Conservation (phyloP, 495 filamentous ascomycete species). For the Lasiosphaeria hispida region DNA sequence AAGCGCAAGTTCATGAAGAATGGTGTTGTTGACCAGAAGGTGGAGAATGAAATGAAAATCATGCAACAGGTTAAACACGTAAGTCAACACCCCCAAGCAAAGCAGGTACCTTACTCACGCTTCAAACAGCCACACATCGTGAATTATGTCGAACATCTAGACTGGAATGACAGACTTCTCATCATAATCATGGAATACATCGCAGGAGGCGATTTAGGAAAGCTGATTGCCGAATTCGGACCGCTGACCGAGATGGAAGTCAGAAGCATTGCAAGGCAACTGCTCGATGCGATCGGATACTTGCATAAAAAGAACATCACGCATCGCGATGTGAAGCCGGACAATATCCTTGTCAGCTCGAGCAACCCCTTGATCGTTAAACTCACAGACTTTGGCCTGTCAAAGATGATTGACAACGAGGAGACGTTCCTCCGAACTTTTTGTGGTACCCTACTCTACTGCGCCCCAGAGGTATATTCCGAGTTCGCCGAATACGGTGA, state of each 20-base stretch:
- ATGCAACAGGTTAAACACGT: slow-evolving; percentile 83
- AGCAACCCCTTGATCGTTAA: slow-evolving; percentile 76
- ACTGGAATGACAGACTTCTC: slow-evolving; percentile 73
- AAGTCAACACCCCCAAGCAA: slow-evolving; percentile 33
- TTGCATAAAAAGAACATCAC: slow-evolving; percentile 84
- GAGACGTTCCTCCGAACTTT: slow-evolving; percentile 94
- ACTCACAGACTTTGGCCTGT: slow-evolving; percentile 86
- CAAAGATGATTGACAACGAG: slow-evolving; percentile 82
- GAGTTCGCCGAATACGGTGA: slow-evolving; percentile 65
- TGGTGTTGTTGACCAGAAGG: slow-evolving; percentile 75
- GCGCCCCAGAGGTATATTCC: slow-evolving; percentile 92
- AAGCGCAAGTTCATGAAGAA: slow-evolving; percentile 88
- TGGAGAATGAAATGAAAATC: slow-evolving; percentile 93
- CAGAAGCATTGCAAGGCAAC: slow-evolving; percentile 68
- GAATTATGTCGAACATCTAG: slow-evolving; percentile 79
- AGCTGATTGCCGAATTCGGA: slow-evolving; percentile 58
- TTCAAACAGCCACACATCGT: slow-evolving; percentile 78
- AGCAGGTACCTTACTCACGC: neutral
- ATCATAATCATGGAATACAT: slow-evolving; percentile 95
- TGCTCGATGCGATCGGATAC: slow-evolving; percentile 81
- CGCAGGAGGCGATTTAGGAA: slow-evolving; percentile 78
- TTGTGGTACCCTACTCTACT: slow-evolving; percentile 92
- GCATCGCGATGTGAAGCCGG: slow-evolving; percentile 95
- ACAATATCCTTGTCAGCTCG: slow-evolving; percentile 85
- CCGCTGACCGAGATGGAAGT: slow-evolving; percentile 66